These are phyloP conservation scores for Graphium sp. DNA, from an alignment of 2,329 filamentous ascomycete genomes.

Conservation along the genomic window DNA sequence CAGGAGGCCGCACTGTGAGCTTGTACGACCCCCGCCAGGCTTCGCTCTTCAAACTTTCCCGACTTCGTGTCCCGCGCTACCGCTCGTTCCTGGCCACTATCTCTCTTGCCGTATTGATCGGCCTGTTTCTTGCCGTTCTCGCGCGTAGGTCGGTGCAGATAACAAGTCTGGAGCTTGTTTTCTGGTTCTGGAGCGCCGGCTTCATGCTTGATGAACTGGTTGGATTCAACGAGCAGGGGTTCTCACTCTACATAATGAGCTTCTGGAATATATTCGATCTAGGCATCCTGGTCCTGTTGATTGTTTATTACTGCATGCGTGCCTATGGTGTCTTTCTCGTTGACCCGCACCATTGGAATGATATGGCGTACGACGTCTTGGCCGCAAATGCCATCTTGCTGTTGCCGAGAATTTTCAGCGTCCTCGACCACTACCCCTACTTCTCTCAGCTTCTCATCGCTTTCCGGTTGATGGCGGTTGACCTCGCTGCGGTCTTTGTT, in stretches of 20 bases:
- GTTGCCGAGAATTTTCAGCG: constrained; percentile 79
- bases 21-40: constrained; percentile 84
- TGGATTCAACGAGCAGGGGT: constrained; percentile 91
- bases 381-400: constrained; percentile 81
- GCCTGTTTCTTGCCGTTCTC: constrained; percentile 72
- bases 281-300: constrained; percentile 70
- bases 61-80: constrained; percentile 80
- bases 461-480: constrained; percentile 84
- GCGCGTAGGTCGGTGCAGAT: constrained; percentile 61
- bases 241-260: constrained; percentile 91
- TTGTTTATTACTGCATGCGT: constrained; percentile 79
- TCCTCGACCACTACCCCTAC: constrained; percentile 88
- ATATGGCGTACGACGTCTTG: constrained; percentile 85
- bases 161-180: constrained; percentile 69
- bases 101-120: constrained; percentile 72
- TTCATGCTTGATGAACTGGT: constrained; percentile 96
- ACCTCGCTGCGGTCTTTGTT: constrained; percentile 69
- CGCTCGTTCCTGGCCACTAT: constrained; percentile 78
- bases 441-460: constrained; percentile 91
- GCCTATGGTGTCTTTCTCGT: constrained; percentile 75
- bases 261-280: constrained; percentile 96
- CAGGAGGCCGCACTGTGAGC: constrained; percentile 53
- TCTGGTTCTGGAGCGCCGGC: constrained; percentile 96
- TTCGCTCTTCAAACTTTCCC: constrained; percentile 79
- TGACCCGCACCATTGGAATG: constrained; percentile 57